Conservation (phyloP, 768 basidiomycete genomes). For the Lactarius akahatsu region DNA sequence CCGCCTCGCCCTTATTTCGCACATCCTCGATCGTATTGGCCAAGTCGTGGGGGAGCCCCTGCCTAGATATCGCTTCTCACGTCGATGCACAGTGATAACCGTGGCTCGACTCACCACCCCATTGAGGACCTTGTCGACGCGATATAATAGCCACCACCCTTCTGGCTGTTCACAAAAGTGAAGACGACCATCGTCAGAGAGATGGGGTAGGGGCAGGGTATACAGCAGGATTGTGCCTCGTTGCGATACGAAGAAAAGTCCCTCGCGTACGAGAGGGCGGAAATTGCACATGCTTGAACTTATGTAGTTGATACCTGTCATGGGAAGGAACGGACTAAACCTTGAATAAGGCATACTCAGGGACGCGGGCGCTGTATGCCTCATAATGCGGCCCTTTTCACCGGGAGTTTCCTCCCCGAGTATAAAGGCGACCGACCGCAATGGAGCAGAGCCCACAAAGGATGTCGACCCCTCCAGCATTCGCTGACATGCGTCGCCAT, state of each 20-base stretch:
- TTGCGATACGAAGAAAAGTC: neutral
- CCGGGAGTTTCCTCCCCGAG: neutral
- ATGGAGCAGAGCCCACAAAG: neutral
- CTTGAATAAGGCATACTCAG: neutral
- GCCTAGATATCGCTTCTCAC: neutral
- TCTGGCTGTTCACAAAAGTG: neutral
- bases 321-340: neutral
- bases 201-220: neutral
- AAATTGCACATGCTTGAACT: neutral
- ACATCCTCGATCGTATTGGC: slow-evolving; percentile 8
- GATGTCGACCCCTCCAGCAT: neutral
- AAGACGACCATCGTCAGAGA: slow-evolving; percentile 13
- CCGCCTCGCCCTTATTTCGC: slow-evolving; percentile 10
- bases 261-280: neutral
- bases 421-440: neutral
- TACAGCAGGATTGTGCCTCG: neutral
- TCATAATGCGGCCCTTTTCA: neutral
- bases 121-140: neutral
- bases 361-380: slow-evolving; percentile 4
- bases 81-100: neutral
- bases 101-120: slow-evolving; percentile 18
- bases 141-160: slow-evolving; percentile 11
- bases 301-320: neutral
- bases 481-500: neutral
- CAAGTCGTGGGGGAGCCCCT: slow-evolving; percentile 20